A percentile compares a stretch with the other conserved stretches of the same genome.
phyloP scores from a whole-genome alignment of 495 filamentous ascomycete genomes.

The Xylaria castorea region DNA sequence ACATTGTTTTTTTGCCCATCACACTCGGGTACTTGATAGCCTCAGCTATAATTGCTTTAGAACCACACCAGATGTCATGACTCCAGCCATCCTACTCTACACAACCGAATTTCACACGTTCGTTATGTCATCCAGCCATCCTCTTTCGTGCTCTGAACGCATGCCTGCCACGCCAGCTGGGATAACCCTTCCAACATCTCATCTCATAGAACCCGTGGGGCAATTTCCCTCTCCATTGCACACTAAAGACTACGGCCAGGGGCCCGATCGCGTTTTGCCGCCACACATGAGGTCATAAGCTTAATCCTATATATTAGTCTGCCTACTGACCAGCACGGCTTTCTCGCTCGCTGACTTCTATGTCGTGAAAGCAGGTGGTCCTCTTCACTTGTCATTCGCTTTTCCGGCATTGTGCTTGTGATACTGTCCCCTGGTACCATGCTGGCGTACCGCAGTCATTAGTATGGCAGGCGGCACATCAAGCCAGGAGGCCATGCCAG shows the following conservation, averaged over 20 bases:
- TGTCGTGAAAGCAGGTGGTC: background rate
- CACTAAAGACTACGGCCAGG: background rate
- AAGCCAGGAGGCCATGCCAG: slow-evolving; percentile 33
- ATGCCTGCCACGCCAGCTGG: slow-evolving; percentile 28
- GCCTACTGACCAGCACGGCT: background rate
- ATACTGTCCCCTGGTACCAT: slow-evolving; percentile 21
- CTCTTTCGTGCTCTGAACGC: slow-evolving; percentile 1
- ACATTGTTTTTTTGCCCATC: background rate
- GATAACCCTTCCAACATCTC: slow-evolving; percentile 37
- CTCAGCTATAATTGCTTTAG: slow-evolving; percentile 3
- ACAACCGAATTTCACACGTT: background rate
- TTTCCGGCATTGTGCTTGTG: slow-evolving; percentile 31
- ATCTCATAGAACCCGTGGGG: slow-evolving; percentile 43
- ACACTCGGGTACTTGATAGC: background rate
- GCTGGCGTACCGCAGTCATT: slow-evolving; percentile 35
- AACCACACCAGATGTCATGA: background rate
- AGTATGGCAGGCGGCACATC: slow-evolving; percentile 37
- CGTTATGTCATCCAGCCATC: slow-evolving; percentile 1
- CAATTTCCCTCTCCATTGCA: slow-evolving; percentile 21
- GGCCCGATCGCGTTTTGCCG: slow-evolving; percentile 21
- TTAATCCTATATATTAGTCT: slow-evolving; percentile 18
- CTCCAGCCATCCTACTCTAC: background rate
- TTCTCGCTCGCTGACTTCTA: slow-evolving; percentile 3
- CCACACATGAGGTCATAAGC: slow-evolving; percentile 23
- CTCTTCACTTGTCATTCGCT: slow-evolving; percentile 28